phyloP scores from a whole-genome alignment of 1,139 yeast species.

The Debaryomyces sp. region DNA sequence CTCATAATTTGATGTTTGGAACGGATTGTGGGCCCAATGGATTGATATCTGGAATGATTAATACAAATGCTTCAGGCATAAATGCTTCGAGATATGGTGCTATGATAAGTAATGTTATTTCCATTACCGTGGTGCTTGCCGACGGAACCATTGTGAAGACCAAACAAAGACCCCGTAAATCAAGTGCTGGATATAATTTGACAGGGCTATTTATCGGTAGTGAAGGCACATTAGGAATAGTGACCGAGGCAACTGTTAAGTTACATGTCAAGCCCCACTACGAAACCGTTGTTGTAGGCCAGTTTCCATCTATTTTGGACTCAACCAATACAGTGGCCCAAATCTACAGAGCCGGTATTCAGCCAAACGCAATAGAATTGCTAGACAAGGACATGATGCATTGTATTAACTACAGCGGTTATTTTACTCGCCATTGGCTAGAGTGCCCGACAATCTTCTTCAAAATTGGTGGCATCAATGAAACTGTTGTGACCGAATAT shows the following conservation, averaged over 20 bases:
- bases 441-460: slow-evolving; percentile 49
- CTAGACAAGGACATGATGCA: slow-evolving; percentile 49
- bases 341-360: slow-evolving; percentile 40
- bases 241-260: slow-evolving; percentile 48
- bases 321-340: slow-evolving; percentile 48
- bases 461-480: slow-evolving; percentile 44
- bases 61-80: slow-evolving; percentile 48
- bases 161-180: slow-evolving; percentile 45
- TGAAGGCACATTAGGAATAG: slow-evolving; percentile 50
- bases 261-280: slow-evolving; percentile 41
- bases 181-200: slow-evolving; percentile 48
- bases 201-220: slow-evolving; percentile 48
- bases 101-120: slow-evolving; percentile 46
- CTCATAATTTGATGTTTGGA: slow-evolving; percentile 40
- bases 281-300: slow-evolving; percentile 49
- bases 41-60: slow-evolving; percentile 47
- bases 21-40: slow-evolving; percentile 51
- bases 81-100: slow-evolving; percentile 50
- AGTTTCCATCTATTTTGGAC: slow-evolving; percentile 41
- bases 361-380: slow-evolving; percentile 48
- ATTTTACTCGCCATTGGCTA: slow-evolving; percentile 54
- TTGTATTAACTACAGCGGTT: slow-evolving; percentile 47
- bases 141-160: slow-evolving; percentile 49
- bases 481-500: slow-evolving; percentile 39
- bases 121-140: slow-evolving; percentile 46